A percentile compares a stretch with the other conserved stretches of the same genome.
Conservation (phyloP, 805 yeast species). For the Jamesozyma gamospora region DNA sequence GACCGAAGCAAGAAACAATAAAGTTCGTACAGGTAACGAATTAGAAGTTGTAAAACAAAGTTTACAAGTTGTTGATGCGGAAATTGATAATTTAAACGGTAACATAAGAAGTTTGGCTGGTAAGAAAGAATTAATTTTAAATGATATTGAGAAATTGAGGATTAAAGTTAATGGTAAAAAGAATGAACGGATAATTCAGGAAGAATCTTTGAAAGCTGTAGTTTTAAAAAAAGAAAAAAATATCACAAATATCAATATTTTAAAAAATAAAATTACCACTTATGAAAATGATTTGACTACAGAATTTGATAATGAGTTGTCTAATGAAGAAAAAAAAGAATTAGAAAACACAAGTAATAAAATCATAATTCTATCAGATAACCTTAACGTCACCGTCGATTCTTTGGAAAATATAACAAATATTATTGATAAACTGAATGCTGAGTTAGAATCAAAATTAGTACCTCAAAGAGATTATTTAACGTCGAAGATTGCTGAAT, state of each 20-base stretch:
- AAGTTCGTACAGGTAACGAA: constrained; percentile 27
- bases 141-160: constrained; percentile 36
- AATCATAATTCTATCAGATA: constrained; percentile 38
- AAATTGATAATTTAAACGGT: constrained; percentile 42
- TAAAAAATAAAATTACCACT: constrained; percentile 33
- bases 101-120: constrained; percentile 29
- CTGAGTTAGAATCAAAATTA: constrained; percentile 51
- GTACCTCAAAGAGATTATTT: constrained; percentile 42
- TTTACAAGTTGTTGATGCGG: constrained; percentile 39
- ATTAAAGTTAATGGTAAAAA: constrained; percentile 34
- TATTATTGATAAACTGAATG: constrained; percentile 30
- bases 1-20: constrained; percentile 35
- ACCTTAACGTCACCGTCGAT: constrained; percentile 29
- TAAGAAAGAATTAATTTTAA: constrained; percentile 35
- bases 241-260: constrained; percentile 27
- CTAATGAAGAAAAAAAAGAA: constrained; percentile 38
- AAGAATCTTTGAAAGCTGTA: constrained; percentile 35
- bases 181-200: constrained; percentile 33
- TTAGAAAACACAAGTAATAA: constrained; percentile 34
- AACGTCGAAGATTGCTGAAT: constrained; percentile 13
- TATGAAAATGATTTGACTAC: constrained; percentile 41
- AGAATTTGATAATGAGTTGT: constrained; percentile 44
- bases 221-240: constrained; percentile 31
- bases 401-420: constrained; percentile 16
- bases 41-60: constrained; percentile 33